Base-by-base conservation (phyloP, 1,284 basidiomycete species). In the Laetiporus sulphureus region DNA sequence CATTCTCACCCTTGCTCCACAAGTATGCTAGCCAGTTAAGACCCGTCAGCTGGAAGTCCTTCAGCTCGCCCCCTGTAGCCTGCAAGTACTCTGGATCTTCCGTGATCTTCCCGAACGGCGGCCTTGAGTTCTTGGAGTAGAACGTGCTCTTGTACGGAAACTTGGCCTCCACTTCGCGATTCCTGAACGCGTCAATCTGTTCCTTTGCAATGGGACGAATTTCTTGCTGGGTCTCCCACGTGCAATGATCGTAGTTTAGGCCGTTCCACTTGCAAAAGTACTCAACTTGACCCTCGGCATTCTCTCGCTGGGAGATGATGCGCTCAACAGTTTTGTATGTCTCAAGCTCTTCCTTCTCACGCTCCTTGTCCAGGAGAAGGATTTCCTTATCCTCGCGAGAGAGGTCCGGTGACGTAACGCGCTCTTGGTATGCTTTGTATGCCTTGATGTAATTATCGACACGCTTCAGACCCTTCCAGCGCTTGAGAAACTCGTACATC, bases 401-500 rank as follows among this genome's bases (percentile, higher is more conserved):
- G 18, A 92, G 73, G 13, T 80, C 75, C 4, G 86, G 77, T 36
- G 75, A 73, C 41, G 67, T 71, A 18, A 91, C 70, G 32, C 83
- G 78, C 5, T 79, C 73, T 50, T 91, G 82, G 65, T 91, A 91
- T 1, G 68, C 46, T 56, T 83, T 85, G 68, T 81, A 75, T 15
- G 82, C 77, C 61, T 95, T 95, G 73, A 99, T 96, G 66, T 99
- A 99, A 68, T 99, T 99, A 66, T 98, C 95, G 45, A 99, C 91
- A 44, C 93, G 89, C 67, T 99, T 99, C 59, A 97, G 76, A 22
- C 93, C 93, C 59, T 79, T 84, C 74, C 87, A 96, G 25, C 90
- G 83, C 63, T 93, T 93, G 45, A 98, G 69, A 62, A 96, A 98
- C 57, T 92, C 83, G 69, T 96, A 97, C 10, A 84, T 83, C 66